Evolutionary conservation across 192 early-diverging fungal genomes (phyloP), one percentile per base, ranked within the genome.

Genomic region (Coemansia sp.): DNA sequence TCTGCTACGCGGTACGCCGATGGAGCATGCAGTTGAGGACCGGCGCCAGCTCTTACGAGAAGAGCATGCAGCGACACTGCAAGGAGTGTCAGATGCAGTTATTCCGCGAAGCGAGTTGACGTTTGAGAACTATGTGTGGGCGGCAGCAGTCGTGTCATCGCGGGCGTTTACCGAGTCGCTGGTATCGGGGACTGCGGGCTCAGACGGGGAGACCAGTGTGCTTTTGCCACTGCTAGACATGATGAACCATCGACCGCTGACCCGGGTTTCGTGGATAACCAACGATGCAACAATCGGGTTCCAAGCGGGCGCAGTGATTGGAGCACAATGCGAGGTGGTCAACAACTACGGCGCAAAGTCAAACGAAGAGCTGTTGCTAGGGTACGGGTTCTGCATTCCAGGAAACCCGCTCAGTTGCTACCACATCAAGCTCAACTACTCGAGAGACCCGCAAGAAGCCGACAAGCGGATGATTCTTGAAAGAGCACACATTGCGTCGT

Each of bases 291-390:
- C 9, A 4, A 60, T 88, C 5, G 67, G 73, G 22, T 83, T 88
- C 66, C 71, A 82, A 3, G 70, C 83, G 7, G 64, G 74, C 1
- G 50, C 70, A 12, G 39, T 27, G 27, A 38, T 82, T 7, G 32
- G 41, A n/a, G 45, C 61, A 1, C 87, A 86, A 4, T 56, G 81
- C 24, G 77, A 90, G 57, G 59, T 88, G 50, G 81, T 75, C 50
- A 88, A 89, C 71, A 89, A 88, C 55, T 90, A 90, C 68, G 89
- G 89, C 9, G 80, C 87, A 35, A 90, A 90, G 75, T 85, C 87
- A 5, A 90, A 90, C 62, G 88, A 90, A 83, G 89, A 89, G 71
- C 73, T 85, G 77, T 79, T 90, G 55, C 29, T 86, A 25, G 87
- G 88, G 2, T 90, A 89, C 60, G 89, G 88, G 10, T 90, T 90